Percentiles rank a stretch among this genome's conserved stretches.
Evolutionary conservation across 2,329 filamentous ascomycete species (phyloP).

Genomic region (Colletotrichum sansevieriae): DNA sequence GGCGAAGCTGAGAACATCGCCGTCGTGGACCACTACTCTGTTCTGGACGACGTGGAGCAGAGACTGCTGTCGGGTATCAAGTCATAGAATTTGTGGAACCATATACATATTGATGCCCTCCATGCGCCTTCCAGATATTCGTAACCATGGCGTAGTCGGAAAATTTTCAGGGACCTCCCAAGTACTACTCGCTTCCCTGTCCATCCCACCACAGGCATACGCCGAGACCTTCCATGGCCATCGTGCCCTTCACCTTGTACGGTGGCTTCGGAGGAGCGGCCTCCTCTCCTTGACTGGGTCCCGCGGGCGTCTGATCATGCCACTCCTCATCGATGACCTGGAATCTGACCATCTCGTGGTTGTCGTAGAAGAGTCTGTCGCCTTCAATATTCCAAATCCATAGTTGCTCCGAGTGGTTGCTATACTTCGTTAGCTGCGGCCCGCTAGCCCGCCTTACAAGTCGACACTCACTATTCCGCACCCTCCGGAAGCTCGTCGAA

Average conservation of each 20-base stretch:
- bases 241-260: conserved; percentile 76
- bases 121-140: conserved; percentile 6
- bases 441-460: conserved; percentile 2
- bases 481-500: conserved; percentile 79
- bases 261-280: conserved; percentile 74
- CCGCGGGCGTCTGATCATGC: conserved; percentile 86
- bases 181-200: conserved; percentile 32
- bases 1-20: conserved; percentile 95
- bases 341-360: conserved; percentile 88
- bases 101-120: conserved; percentile 23
- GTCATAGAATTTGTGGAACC: conserved; percentile 48
- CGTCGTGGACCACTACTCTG: conserved; percentile 93
- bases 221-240: conserved; percentile 73
- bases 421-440: conserved; percentile 52
- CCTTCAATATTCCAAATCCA: conserved; percentile 88
- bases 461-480: conserved; percentile 77
- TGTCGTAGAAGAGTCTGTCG: conserved; percentile 86
- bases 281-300: conserved; percentile 73
- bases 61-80: conserved; percentile 75
- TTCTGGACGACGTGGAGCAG: conserved; percentile 89
- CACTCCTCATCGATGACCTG: conserved; percentile 89
- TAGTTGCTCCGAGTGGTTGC: conserved; percentile 79
- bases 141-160: not conserved
- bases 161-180: conserved; percentile 12
- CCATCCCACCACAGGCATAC: conserved; percentile 75